Evolutionary conservation across 305 asterid species (phyloP).

Genomic region (Rubia peregrina): DNA sequence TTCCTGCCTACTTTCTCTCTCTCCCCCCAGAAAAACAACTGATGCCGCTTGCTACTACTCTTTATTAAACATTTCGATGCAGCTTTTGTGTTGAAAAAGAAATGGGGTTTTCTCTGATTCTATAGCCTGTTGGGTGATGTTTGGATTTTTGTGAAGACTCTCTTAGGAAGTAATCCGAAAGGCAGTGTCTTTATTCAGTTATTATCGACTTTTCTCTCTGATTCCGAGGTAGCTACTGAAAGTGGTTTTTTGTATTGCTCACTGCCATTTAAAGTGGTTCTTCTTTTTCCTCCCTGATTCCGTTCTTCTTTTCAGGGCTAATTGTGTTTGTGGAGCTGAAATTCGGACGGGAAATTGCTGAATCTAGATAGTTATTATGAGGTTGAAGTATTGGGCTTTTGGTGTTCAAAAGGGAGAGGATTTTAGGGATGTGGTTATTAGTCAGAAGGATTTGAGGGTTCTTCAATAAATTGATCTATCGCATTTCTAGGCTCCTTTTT

Average conservation of each 20-base stretch:
- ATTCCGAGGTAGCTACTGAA: background rate
- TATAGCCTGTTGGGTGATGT: constrained; percentile 6
- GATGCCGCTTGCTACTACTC: background rate
- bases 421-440: constrained; percentile 18
- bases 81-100: background rate
- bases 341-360: background rate
- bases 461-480: constrained; percentile 7
- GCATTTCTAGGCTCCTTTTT: background rate
- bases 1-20: too few relatives aligned
- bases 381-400: constrained; percentile 20
- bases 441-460: constrained; percentile 14
- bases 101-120: constrained; percentile 13
- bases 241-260: constrained; percentile 3
- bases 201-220: background rate
- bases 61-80: background rate
- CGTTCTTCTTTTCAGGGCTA: constrained; percentile 1
- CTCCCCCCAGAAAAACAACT: background rate
- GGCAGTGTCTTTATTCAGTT: background rate
- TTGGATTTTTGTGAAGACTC: constrained; percentile 6
- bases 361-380: constrained; percentile 16
- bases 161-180: background rate
- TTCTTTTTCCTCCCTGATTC: background rate
- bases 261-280: background rate
- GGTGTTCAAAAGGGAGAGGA: constrained; percentile 23
- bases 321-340: background rate